A percentile compares a stretch with the other conserved stretches of the same genome.
Conservation (phyloP, 257 asterid species). For the Solanum clarkiae region DNA sequence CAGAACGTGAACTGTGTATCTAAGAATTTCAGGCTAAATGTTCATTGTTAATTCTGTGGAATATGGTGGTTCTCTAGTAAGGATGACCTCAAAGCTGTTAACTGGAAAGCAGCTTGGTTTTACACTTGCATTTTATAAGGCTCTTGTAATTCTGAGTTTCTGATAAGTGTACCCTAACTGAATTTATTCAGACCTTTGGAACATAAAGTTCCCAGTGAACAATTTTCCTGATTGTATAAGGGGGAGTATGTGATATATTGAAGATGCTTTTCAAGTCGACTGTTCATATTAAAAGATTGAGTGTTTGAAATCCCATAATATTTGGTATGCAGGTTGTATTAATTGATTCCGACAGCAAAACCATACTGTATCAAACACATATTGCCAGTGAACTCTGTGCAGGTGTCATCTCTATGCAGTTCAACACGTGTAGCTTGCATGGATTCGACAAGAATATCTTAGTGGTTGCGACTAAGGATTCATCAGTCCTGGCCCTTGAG, state of each 20-base stretch:
- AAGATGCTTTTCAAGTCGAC: background rate
- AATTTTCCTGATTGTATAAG: background rate
- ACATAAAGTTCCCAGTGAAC: background rate
- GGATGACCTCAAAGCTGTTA: background rate
- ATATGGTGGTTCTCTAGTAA: background rate
- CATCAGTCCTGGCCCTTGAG: conserved; percentile 66
- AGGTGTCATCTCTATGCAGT: conserved; percentile 67
- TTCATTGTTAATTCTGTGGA: background rate
- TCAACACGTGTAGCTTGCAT: conserved; percentile 59
- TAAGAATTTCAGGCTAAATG: background rate
- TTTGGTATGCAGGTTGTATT: conserved; percentile 43
- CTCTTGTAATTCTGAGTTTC: background rate
- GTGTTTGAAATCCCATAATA: background rate
- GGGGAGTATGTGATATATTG: background rate
- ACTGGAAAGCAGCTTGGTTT: background rate
- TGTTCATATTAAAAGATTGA: background rate
- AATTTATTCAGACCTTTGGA: background rate
- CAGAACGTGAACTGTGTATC: background rate
- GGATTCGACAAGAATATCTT: conserved; percentile 80
- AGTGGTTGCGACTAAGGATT: conserved; percentile 71
- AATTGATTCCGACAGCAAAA: conserved; percentile 50
- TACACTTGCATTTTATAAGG: background rate
- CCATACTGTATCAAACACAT: conserved; percentile 54
- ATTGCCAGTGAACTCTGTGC: conserved; percentile 61
- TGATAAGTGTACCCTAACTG: background rate